A percentile compares a stretch with the other conserved stretches of the same genome.
phyloP scores from a whole-genome alignment of 441 rosid genomes.

The Pelargonium fulgidum region DNA sequence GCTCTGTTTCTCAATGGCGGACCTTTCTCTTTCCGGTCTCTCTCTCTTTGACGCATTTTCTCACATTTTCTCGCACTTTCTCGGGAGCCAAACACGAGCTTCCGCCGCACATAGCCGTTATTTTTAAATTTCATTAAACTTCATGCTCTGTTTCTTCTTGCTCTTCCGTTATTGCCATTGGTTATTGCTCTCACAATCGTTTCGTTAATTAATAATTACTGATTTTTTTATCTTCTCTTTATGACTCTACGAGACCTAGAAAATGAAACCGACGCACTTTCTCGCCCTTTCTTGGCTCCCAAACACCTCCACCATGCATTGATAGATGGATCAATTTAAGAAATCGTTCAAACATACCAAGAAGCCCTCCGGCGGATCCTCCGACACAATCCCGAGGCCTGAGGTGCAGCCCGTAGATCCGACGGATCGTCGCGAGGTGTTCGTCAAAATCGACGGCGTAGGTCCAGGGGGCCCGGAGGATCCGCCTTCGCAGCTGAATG shows the following conservation, averaged over 20 bases:
- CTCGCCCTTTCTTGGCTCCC: not conserved
- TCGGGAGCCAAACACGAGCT: not conserved
- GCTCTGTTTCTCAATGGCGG: not conserved
- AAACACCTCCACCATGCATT: not conserved
- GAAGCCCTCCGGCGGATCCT: not conserved
- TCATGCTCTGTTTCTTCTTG: not conserved
- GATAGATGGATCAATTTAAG: not conserved
- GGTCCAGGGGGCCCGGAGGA: not conserved
- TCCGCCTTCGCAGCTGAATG: not conserved
- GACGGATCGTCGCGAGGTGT: not conserved
- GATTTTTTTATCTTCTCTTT: no score
- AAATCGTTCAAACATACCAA: not conserved
- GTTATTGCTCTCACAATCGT: no score
- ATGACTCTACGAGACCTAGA: no score
- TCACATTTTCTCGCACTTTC: not conserved
- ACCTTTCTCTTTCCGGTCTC: not conserved
- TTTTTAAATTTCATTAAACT: not conserved
- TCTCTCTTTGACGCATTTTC: slow-evolving; percentile 6
- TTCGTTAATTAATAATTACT: no score
- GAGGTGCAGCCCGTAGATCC: no score
- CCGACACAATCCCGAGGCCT: not conserved
- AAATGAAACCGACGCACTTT: no score
- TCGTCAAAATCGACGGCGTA: slow-evolving; percentile 3
- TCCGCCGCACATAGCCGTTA: not conserved
- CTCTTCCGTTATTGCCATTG: no score